Evolutionary conservation across 2,329 filamentous ascomycete genomes (phyloP), one percentile per base, ranked within the genome.

Genomic region (Ceratocystis destructans): DNA sequence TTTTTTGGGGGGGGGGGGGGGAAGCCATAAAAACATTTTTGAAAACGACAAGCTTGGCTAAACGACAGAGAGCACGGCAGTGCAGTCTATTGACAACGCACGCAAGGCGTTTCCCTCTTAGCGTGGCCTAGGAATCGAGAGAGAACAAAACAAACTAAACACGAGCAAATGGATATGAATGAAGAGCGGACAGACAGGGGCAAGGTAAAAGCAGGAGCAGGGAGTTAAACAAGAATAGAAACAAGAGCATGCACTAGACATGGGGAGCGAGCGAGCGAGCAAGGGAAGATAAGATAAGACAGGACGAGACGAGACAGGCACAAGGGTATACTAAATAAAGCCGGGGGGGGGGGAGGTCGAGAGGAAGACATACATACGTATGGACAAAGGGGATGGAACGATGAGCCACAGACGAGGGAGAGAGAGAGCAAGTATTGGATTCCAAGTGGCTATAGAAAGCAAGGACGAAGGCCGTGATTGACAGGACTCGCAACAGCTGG

Each of bases 201-300:
- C 2, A 37, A 37, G 33, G n/a, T 48, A 48, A 48, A 12, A 48
- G 45, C 15, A 48, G 15, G n/a, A 55, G 50, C 17, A 55, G 22
- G 50, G 50, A 55, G 22, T 12, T 12, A 55, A 55, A 55, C 50
- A 55, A 55, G 50, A 55, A 55, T 55, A 55, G 50, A 20, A 55
- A 25, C 50, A 55, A 28, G 25, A 55, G 50, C 50, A 55, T 12
- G 33, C 22, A 22, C 22, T 22, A 22, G 33, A 37, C 33, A 37
- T 37, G 33, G 33, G 33, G 10, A 22, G 25, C n/a, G 50, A 55
- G 25, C n/a, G 50, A 55, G 20, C 50, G 12, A 55, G 15, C n/a
- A n/a, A 53, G 48, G 25, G n/a, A 20, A 55, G 50, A 55, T 55
- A 28, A 55, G 50, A 55, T 28, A 28, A 55, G 50, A 50, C 46